Conservation (phyloP, 75 land plant genomes). For the Gnetum montanum region DNA sequence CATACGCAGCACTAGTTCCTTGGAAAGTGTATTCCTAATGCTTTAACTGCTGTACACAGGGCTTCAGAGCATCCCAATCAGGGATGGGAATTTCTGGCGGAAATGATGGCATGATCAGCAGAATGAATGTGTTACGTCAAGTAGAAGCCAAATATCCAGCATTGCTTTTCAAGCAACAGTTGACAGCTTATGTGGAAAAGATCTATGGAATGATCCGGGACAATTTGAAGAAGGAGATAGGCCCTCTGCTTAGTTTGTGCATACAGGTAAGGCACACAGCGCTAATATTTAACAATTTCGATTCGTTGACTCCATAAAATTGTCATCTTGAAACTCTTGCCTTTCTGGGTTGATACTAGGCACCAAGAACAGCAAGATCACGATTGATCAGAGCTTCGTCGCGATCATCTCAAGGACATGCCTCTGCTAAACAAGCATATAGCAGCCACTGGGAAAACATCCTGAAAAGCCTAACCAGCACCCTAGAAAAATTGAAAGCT, state of each 20-base stretch:
- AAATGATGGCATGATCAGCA: conserved; percentile 48
- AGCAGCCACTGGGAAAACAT: conserved; percentile 89
- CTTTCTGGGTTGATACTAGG: conserved; percentile 24
- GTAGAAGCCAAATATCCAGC: conserved; percentile 81
- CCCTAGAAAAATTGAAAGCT: conserved; percentile 40
- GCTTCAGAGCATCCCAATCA: conserved; percentile 31
- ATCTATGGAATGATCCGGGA: conserved; percentile 68
- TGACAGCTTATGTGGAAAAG: conserved; percentile 71
- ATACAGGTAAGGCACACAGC: conserved; percentile 43
- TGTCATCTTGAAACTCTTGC: too few relatives aligned
- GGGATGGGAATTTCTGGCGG: conserved; percentile 33
- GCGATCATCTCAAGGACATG: conserved; percentile 40
- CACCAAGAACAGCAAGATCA: conserved; percentile 67
- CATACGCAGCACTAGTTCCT: neutral
- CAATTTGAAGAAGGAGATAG: conserved; percentile 67
- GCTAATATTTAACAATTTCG: neutral
- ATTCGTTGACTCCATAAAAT: neutral
- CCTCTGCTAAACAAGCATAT: conserved; percentile 63
- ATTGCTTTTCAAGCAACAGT: conserved; percentile 68
- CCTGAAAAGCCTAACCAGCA: conserved; percentile 44
- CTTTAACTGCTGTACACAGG: conserved; percentile 18
- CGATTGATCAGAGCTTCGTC: conserved; percentile 53
- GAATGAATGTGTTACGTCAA: conserved; percentile 29
- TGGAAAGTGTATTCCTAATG: too few relatives aligned
- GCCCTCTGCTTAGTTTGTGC: conserved; percentile 42